Conservation (phyloP, 2,329 filamentous ascomycete species). For the Penicillium polonicum region DNA sequence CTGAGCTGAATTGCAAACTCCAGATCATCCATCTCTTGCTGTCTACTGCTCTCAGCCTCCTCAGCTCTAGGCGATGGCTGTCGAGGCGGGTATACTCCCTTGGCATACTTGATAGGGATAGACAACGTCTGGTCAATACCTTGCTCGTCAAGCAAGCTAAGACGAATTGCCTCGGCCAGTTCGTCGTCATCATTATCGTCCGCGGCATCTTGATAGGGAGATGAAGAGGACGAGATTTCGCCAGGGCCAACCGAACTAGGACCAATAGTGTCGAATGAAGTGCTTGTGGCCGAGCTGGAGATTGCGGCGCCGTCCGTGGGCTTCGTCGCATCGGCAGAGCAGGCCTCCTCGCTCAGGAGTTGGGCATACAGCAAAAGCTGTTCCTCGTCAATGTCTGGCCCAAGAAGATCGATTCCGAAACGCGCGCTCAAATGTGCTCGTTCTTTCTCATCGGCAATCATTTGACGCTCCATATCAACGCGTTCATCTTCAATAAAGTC, state of each 20-base stretch:
- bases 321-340: slow-evolving; percentile 51
- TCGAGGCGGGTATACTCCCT: slow-evolving; percentile 20
- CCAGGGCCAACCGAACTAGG: slow-evolving; percentile 31
- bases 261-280: slow-evolving; percentile 39
- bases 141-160: slow-evolving; percentile 46
- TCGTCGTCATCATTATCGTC: slow-evolving; percentile 57
- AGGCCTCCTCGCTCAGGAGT: slow-evolving; percentile 60
- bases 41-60: slow-evolving; percentile 38
- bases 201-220: slow-evolving; percentile 38
- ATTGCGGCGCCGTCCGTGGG: slow-evolving; percentile 39
- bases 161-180: slow-evolving; percentile 62
- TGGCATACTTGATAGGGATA: slow-evolving; percentile 40
- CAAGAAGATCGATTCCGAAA: slow-evolving; percentile 77
- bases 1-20: slow-evolving; percentile 63
- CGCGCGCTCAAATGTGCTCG: slow-evolving; percentile 69
- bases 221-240: slow-evolving; percentile 38
- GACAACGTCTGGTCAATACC: slow-evolving; percentile 22
- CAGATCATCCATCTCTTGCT: slow-evolving; percentile 56
- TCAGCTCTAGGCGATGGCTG: slow-evolving; percentile 18
- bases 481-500: slow-evolving; percentile 86
- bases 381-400: slow-evolving; percentile 57
- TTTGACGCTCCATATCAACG: slow-evolving; percentile 73
- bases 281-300: slow-evolving; percentile 41
- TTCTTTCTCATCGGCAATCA: slow-evolving; percentile 65
- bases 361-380: slow-evolving; percentile 63